Conservation (phyloP, 1,139 yeast species). For the Protomyces lactucae-debilis region DNA sequence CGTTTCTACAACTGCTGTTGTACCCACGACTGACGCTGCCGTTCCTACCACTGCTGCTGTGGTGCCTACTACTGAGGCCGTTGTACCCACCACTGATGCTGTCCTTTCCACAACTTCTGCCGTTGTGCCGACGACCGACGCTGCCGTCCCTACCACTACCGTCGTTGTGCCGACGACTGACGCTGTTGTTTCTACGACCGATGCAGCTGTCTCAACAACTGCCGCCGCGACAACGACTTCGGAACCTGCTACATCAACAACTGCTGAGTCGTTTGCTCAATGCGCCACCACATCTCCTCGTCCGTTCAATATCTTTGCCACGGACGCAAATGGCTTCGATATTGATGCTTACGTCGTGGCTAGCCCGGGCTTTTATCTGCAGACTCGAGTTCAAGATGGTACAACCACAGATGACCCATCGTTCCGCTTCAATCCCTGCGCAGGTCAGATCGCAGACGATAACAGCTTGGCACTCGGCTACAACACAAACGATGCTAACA, state of each 20-base stretch:
- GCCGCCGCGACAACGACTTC: not conserved
- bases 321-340: not conserved
- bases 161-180: no score
- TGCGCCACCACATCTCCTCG: not conserved
- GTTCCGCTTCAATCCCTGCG: not conserved
- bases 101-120: no score
- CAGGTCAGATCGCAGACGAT: not conserved
- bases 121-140: no score
- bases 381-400: not conserved
- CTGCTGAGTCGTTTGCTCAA: not conserved
- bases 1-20: no score
- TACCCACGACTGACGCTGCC: no score
- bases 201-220: not conserved
- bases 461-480: not conserved
- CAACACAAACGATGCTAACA: not conserved
- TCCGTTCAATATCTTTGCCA: not conserved
- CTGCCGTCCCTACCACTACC: no score
- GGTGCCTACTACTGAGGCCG: no score
- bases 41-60: no score
- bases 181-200: no score
- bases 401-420: not conserved
- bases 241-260: not conserved
- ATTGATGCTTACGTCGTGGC: not conserved
- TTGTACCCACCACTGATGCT: no score
- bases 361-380: not conserved